These are phyloP conservation scores for Hymenoscyphus repandus DNA, from an alignment of 2,329 filamentous ascomycete genomes.

Conservation along the genomic window DNA sequence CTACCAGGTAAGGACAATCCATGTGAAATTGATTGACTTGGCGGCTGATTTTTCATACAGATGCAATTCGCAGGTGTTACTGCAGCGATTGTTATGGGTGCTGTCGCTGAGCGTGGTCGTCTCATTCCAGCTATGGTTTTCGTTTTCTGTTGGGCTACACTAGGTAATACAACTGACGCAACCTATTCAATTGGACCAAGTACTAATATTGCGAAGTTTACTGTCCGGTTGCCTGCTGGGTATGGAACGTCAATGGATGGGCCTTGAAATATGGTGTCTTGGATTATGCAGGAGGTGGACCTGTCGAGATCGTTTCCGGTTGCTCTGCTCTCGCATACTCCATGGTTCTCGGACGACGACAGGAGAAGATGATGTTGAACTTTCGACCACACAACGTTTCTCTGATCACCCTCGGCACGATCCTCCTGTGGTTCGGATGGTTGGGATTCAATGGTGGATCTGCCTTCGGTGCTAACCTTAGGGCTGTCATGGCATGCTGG, in stretches of 20 bases:
- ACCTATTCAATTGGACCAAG: too few relatives aligned
- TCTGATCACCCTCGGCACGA: conserved; percentile 89
- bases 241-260: conserved; percentile 94
- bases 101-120: conserved; percentile 89
- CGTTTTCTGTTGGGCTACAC: conserved; percentile 89
- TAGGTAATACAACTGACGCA: conserved; percentile 33
- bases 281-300: conserved; percentile 93
- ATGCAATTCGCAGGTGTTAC: conserved; percentile 98
- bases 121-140: conserved; percentile 93
- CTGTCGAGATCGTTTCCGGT: conserved; percentile 95
- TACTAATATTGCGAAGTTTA: conserved; percentile 54
- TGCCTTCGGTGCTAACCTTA: conserved; percentile 86
- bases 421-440: conserved; percentile 98
- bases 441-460: conserved; percentile 98
- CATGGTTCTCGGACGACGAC: conserved; percentile 88
- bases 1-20: conserved; percentile 61
- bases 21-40: not conserved
- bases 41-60: conserved; percentile 39
- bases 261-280: conserved; percentile 83
- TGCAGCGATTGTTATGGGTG: conserved; percentile 83
- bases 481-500: conserved; percentile 96
- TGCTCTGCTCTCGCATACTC: conserved; percentile 93
- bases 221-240: conserved; percentile 95
- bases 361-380: conserved; percentile 99
- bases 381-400: conserved; percentile 99